Base-by-base conservation (phyloP, 805 yeast species). In the Pichia nanzhaoensis region DNA sequence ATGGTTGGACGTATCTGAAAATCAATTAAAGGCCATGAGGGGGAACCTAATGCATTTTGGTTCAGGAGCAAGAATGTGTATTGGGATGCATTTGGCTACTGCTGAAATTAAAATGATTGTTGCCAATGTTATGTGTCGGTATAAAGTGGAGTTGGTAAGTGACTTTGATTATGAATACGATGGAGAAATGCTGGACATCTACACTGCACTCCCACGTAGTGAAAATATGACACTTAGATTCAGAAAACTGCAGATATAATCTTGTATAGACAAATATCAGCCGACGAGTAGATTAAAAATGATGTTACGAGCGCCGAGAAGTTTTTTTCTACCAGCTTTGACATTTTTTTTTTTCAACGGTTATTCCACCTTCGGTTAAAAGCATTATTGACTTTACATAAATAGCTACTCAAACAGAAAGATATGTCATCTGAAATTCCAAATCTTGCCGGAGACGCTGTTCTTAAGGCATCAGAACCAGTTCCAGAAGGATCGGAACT, bases 361-460 rank as follows among this genome's bases (percentile, higher is more conserved):
- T n/a, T n/a, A n/a, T n/a, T n/a, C n/a, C n/a, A n/a, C n/a, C n/a
- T n/a, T n/a, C n/a, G n/a, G n/a, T n/a, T n/a, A n/a, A n/a, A n/a
- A n/a, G n/a, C n/a, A n/a, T n/a, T n/a, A n/a, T n/a, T n/a, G n/a
- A n/a, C n/a, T n/a, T n/a, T n/a, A n/a, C n/a, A n/a, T n/a, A n/a
- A n/a, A n/a, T n/a, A n/a, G n/a, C n/a, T n/a, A n/a, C n/a, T n/a
- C n/a, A n/a, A 7, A 24, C 10, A 24, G 10, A 24, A 24, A 24
- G 10, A 24, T 10, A 24, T 24, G 14, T 47, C 61, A 4, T 12
- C 12, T 22, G 64, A 68, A 46, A 56, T 75, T 34, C 96, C 96
- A 32, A 78, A 73, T 6, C 63, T 86, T 34, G 91, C 96, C 13
- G 74, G 91, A 3, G 97, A 89, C 52, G 98, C 98, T 9, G 98